These are phyloP conservation scores for Malassezia furfur DNA, from an alignment of 1,284 basidiomycete species.

Conservation along the genomic window DNA sequence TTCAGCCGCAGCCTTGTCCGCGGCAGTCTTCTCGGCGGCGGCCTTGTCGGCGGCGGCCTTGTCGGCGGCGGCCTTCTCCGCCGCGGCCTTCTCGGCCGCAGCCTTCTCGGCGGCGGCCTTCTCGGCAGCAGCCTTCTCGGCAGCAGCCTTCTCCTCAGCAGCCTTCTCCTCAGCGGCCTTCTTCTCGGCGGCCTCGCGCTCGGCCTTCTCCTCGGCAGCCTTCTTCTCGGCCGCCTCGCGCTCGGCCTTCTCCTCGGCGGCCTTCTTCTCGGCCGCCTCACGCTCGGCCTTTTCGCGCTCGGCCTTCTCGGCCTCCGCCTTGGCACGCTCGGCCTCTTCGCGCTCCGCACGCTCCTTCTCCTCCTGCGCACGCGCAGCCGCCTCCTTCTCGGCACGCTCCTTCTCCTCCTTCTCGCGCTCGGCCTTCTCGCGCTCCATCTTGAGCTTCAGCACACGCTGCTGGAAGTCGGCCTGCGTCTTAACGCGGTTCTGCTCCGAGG, in stretches of 20 bases:
- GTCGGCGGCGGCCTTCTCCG: conserved; percentile 26
- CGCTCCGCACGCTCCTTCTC: conserved; percentile 18
- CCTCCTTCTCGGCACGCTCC: conserved; percentile 11
- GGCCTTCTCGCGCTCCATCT: conserved; percentile 27
- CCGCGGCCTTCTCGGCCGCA: conserved; percentile 10
- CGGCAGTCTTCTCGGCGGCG: conserved; percentile 13
- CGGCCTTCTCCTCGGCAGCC: conserved; percentile 13
- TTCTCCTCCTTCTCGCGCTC: conserved; percentile 23
- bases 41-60: conserved; percentile 23
- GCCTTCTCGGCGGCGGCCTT: conserved; percentile 17
- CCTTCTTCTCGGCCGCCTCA: conserved; percentile 15
- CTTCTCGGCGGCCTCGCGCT: conserved; percentile 14
- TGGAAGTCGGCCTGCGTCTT: conserved; percentile 40
- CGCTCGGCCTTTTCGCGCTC: conserved; percentile 24
- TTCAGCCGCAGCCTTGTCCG: conserved; percentile 4
- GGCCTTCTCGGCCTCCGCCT: conserved; percentile 19
- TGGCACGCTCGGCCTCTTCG: conserved; percentile 15
- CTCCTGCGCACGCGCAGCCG: conserved; percentile 11
- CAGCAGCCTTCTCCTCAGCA: not conserved
- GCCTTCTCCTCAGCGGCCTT: conserved; percentile 21
- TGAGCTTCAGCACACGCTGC: conserved; percentile 23
- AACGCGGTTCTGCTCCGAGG: conserved; percentile 27
- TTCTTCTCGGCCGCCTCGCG: conserved; percentile 12
- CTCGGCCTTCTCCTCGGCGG: conserved; percentile 16
- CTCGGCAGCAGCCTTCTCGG: conserved; percentile 3